Evolutionary conservation across 2,329 filamentous ascomycete genomes (phyloP), one percentile per base, ranked within the genome.

Genomic region (Aspergillus sp.): DNA sequence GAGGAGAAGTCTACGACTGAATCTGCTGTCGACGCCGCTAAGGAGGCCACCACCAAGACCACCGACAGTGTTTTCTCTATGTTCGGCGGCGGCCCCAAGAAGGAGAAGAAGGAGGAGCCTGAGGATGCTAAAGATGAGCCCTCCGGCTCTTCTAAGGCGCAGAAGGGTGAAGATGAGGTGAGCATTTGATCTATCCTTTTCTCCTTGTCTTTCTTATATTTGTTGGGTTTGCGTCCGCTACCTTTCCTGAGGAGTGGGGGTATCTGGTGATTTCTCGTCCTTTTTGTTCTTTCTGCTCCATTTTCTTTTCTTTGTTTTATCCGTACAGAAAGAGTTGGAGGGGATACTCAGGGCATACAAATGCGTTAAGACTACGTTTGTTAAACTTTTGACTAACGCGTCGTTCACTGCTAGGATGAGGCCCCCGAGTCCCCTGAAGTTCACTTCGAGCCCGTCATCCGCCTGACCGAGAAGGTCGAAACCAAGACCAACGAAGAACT

Each of bases 401-500:
- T 22, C 20, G 42, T 55, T 24, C 51, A 31, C 14, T 57, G 9
- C 47, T 64, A 85, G 77, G 87, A 96, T 45, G 89, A 92, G 67
- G 86, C 87, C 61, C 89, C 90, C 69, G 92, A 96, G 77, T 94
- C 91, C 68, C 90, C 91, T 69, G 94, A 98, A 67, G 91, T 97
- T 64, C 91, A 98, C 81, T 99, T 98, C 81, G 92, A 96, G 83
- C 95, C 95, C 67, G 92, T 99, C 69, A 91, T 96, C 74, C 93
- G 88, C 81, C 85, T 99, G 74, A 98, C 94, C 64, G 92, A 99
- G 84, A 95, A 96, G 83, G 90, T 98, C 72, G 94, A 98, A 75
- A 90, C 87, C 75, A 96, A 96, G 86, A 98, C 95, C 79, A 96
- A 97, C 82, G 95, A 99, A 81, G 95, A 99, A 84, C 87, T 89